Conservation (phyloP, 2,329 filamentous ascomycete species). For the Colletotrichum salicis region DNA sequence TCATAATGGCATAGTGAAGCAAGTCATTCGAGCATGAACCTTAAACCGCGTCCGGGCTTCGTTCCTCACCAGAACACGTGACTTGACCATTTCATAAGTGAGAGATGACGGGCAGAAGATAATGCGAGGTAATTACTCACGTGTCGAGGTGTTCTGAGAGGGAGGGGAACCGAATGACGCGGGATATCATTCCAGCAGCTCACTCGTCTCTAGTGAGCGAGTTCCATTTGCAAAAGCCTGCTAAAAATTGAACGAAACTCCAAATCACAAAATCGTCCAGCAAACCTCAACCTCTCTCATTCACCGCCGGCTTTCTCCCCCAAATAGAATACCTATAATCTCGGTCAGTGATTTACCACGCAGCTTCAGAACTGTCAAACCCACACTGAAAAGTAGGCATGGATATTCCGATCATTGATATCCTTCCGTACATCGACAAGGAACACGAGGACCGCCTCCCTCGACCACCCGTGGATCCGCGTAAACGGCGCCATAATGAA, state of each 20-base stretch:
- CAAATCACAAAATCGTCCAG: neutral
- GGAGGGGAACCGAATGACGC: neutral
- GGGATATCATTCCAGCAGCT: neutral
- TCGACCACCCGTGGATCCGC: conserved; percentile 35
- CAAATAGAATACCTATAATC: neutral
- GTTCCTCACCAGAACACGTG: neutral
- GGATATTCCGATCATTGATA: conserved; percentile 36
- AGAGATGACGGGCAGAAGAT: neutral
- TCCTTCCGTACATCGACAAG: conserved; percentile 37
- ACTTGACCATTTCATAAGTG: neutral
- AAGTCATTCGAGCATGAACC: neutral
- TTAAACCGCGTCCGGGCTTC: neutral
- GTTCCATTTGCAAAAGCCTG: neutral
- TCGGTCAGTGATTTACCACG: neutral
- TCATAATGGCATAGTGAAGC: neutral
- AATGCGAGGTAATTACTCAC: neutral
- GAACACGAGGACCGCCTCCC: conserved; percentile 37
- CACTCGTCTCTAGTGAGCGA: neutral
- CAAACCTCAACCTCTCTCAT: neutral
- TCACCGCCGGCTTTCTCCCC: neutral
- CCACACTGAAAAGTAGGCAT: conserved; percentile 37
- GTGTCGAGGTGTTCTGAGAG: neutral
- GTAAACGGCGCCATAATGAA: neutral
- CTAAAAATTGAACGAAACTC: neutral
- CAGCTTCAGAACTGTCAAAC: neutral